Percentiles rank a stretch among this genome's conserved stretches.
Conservation (phyloP, 768 basidiomycete genomes). For the Coprinopsis sp. region DNA sequence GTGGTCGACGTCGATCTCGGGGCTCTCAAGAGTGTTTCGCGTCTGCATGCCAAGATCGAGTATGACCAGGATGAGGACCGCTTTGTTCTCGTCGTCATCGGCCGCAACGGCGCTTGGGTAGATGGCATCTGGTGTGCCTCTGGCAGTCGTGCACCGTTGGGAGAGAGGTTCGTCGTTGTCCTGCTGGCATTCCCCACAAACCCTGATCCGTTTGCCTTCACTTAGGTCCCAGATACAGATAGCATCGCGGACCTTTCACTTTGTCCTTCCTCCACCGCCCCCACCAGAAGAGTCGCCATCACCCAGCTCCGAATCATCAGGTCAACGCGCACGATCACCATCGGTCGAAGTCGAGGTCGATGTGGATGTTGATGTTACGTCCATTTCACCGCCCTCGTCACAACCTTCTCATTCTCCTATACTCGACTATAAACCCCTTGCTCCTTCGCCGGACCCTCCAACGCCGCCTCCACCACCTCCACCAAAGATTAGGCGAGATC, state of each 20-base stretch:
- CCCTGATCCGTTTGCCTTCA: slow-evolving; percentile 14
- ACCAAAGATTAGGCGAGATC: slow-evolving; percentile 19
- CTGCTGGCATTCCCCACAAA: slow-evolving; percentile 5
- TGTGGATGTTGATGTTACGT: slow-evolving; percentile 61
- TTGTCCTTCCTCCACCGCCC: slow-evolving; percentile 87
- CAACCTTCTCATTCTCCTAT: slow-evolving; percentile 73
- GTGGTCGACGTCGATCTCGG: slow-evolving; percentile 90
- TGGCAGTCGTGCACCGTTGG: slow-evolving; percentile 79
- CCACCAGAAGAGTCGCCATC: slow-evolving; percentile 78
- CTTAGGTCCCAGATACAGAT: slow-evolving; percentile 92
- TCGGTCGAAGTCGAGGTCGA: slow-evolving; percentile 29
- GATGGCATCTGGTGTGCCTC: slow-evolving; percentile 94
- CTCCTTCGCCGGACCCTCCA: slow-evolving; percentile 39
- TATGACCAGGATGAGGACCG: slow-evolving; percentile 87
- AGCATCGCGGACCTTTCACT: slow-evolving; percentile 94
- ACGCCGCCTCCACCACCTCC: slow-evolving; percentile 35
- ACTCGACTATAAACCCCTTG: slow-evolving; percentile 40
- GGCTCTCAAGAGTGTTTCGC: slow-evolving; percentile 94
- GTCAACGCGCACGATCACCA: slow-evolving; percentile 65
- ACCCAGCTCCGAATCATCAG: slow-evolving; percentile 70
- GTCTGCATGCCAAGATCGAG: slow-evolving; percentile 92
- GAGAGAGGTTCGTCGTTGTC: slow-evolving; percentile 58
- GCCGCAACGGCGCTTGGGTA: slow-evolving; percentile 98
- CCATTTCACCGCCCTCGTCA: slow-evolving; percentile 78
- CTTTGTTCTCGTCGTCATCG: slow-evolving; percentile 86